Evolutionary conservation across 108 stramenopile species (phyloP), one percentile per base, ranked within the genome.

Genomic region (Bacterosira constricta): DNA sequence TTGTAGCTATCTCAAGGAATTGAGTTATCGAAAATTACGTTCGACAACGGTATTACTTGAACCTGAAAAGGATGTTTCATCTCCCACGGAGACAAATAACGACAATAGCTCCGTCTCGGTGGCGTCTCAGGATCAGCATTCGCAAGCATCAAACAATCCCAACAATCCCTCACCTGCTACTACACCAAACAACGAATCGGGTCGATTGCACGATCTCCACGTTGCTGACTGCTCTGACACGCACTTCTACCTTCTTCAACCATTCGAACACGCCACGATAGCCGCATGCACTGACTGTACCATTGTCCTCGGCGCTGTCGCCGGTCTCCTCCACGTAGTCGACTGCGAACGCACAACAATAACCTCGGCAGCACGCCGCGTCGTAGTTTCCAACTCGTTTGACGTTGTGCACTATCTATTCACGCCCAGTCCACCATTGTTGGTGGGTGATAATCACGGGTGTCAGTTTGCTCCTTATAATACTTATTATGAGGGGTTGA

Each of bases 231-330:
- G 96, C 71, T 90, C 88, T 4, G 94, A 96, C 58, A 87, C 86
- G 7, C 90, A 97, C 79, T 85, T 97, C 63, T 97, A 97, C 70
- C 79, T 97, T 20, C 88, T 97, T 18, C 91, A 88, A 44, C 90
- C 96, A 6, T 94, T 96, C 39, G 89, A 95, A 53, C 90, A 92
- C 46, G 96, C 90, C 4, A 94, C 91, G 3, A 88, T 97, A 31
- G 79, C 91, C 6, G 90, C 86, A 6, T 95, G 94, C 65, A 90
- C 91, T 5, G 94, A 91, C 55, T 96, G 96, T 64, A 97, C 96
- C n/a, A 93, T 97, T 39, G 96, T 97, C 39, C 75, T 97, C n/a
- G 96, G 96, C n/a, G 95, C 95, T 27, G 95, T 94, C 2, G 93
- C 96, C 11, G 95, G 95, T 8, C 74, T 94, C 46, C 71, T 94